Evolutionary conservation across 2,329 filamentous ascomycete species (phyloP).

Genomic region (Claviceps sp.): DNA sequence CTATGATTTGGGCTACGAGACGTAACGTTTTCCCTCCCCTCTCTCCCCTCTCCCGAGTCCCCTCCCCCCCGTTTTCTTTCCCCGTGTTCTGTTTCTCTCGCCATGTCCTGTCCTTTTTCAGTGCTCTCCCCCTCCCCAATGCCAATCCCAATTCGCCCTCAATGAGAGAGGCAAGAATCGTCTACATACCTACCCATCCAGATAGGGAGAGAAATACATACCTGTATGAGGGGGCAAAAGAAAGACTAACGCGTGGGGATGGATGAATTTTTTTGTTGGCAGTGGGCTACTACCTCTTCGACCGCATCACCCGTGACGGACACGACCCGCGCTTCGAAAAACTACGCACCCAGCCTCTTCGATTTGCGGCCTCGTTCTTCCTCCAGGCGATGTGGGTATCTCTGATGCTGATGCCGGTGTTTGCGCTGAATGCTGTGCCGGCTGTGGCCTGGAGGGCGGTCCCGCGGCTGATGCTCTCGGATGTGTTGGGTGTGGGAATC

Average conservation of each 20-base stretch:
- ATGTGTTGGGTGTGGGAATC: slow-evolving; percentile 42
- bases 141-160: too few relatives aligned
- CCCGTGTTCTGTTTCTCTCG: too few relatives aligned
- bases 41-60: too few relatives aligned
- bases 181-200: too few relatives aligned
- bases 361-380: slow-evolving; percentile 25
- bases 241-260: too few relatives aligned
- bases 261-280: background rate
- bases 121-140: too few relatives aligned
- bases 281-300: slow-evolving; percentile 54
- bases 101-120: too few relatives aligned
- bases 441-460: slow-evolving; percentile 34
- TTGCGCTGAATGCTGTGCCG: slow-evolving; percentile 50
- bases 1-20: slow-evolving; percentile 44
- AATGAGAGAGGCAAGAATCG: too few relatives aligned
- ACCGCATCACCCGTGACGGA: slow-evolving; percentile 44
- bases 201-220: too few relatives aligned
- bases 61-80: too few relatives aligned
- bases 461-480: slow-evolving; percentile 33
- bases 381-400: slow-evolving; percentile 56
- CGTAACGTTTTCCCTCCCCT: slow-evolving; percentile 15
- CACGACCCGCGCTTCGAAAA: slow-evolving; percentile 38
- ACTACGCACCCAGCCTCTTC: slow-evolving; percentile 22
- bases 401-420: slow-evolving; percentile 50
- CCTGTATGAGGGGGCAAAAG: too few relatives aligned